Conservation (phyloP, 2,329 filamentous ascomycete species). For the Sphaceloma murrayae region DNA sequence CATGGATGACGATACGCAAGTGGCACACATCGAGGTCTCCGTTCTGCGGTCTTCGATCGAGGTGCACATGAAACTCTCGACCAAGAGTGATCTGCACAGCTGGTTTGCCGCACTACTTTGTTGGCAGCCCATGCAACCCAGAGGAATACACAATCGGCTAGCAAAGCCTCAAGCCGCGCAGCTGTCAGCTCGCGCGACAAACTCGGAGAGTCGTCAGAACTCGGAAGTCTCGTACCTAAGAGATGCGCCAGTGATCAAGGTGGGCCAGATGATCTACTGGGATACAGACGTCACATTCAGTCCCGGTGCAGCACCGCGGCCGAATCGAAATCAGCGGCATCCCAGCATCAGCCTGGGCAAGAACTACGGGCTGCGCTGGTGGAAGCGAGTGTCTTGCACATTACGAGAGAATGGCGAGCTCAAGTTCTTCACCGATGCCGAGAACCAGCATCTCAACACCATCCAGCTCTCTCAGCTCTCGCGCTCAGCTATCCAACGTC, state of each 20-base stretch:
- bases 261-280: slow-evolving; percentile 63
- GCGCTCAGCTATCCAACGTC: slow-evolving; percentile 77
- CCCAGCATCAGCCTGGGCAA: slow-evolving; percentile 46
- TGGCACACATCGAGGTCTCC: slow-evolving; percentile 44
- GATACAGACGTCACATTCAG: slow-evolving; percentile 55
- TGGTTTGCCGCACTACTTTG: slow-evolving; percentile 74
- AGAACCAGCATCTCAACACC: slow-evolving; percentile 67
- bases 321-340: slow-evolving; percentile 31
- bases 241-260: slow-evolving; percentile 82
- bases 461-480: slow-evolving; percentile 84
- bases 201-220: slow-evolving; percentile 34
- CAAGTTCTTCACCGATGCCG: slow-evolving; percentile 78
- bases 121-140: slow-evolving; percentile 66
- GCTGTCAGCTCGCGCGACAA: slow-evolving; percentile 13
- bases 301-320: slow-evolving; percentile 18
- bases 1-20: slow-evolving; percentile 39
- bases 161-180: slow-evolving; percentile 38
- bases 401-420: slow-evolving; percentile 91
- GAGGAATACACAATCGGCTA: slow-evolving; percentile 45
- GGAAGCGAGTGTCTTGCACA: slow-evolving; percentile 85
- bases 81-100: slow-evolving; percentile 58
- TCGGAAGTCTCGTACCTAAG: slow-evolving; percentile 48
- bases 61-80: slow-evolving; percentile 55
- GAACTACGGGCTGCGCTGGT: slow-evolving; percentile 52
- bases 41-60: slow-evolving; percentile 48